These are phyloP conservation scores for Leccinum obscurum DNA, from an alignment of 768 basidiomycete species.

Conservation along the genomic window DNA sequence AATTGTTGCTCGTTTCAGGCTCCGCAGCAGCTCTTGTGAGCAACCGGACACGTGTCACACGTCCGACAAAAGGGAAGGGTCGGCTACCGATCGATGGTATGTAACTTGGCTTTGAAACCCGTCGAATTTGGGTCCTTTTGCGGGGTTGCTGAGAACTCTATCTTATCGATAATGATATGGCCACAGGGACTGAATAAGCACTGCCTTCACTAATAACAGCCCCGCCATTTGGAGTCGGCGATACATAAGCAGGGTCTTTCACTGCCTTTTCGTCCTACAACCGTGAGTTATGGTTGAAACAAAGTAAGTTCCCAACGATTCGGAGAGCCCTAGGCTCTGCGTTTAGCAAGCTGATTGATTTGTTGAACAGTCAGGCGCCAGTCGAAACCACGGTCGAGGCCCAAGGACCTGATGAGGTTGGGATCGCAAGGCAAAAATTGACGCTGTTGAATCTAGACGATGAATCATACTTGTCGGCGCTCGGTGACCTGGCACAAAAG, in stretches of 20 bases:
- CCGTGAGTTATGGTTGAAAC: constrained; percentile 3
- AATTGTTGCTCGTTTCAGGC: too few relatives aligned
- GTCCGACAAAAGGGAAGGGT: too few relatives aligned
- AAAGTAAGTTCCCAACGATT: constrained; percentile 1
- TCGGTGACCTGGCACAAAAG: constrained; percentile 9
- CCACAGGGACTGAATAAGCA: not conserved
- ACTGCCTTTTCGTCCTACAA: not conserved
- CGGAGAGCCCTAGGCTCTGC: not conserved
- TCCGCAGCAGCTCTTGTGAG: too few relatives aligned
- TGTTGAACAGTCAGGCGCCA: constrained; percentile 2
- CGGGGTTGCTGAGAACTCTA: too few relatives aligned
- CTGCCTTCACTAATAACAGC: not conserved
- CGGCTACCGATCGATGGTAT: too few relatives aligned
- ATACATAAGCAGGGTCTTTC: not conserved
- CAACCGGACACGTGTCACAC: too few relatives aligned
- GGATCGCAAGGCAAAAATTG: constrained; percentile 12
- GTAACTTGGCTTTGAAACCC: too few relatives aligned
- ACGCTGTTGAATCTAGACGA: not conserved
- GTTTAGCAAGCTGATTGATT: not conserved
- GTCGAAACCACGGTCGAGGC: not conserved
- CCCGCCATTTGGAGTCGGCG: not conserved
- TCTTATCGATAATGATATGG: too few relatives aligned
- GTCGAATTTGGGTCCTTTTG: too few relatives aligned
- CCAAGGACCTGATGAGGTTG: constrained; percentile 13
- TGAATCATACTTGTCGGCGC: constrained; percentile 7